phyloP scores from a whole-genome alignment of 2,329 filamentous ascomycete genomes.

The Mariannaea sp. region DNA sequence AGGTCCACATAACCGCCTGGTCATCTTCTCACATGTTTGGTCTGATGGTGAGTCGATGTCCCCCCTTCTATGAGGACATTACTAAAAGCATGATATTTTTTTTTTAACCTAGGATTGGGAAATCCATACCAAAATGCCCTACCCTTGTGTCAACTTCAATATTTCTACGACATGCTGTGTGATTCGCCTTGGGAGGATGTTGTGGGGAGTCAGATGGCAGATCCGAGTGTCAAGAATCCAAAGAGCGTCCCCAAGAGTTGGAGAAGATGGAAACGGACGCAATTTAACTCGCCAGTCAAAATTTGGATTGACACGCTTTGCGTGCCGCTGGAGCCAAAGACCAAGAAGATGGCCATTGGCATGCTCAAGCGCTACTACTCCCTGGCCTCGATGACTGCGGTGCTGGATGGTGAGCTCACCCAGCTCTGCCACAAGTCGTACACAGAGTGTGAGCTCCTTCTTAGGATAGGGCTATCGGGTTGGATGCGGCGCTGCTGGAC shows the following conservation, averaged over 20 bases:
- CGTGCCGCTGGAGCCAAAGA: neutral
- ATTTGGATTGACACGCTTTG: neutral
- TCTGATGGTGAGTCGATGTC: neutral
- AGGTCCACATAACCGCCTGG: neutral
- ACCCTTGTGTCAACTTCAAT: neutral
- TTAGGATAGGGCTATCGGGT: neutral
- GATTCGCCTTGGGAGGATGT: neutral
- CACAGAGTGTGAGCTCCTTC: neutral
- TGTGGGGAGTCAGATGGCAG: neutral
- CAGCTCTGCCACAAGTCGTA: neutral
- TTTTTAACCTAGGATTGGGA: conserved; percentile 1
- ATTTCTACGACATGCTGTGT: neutral
- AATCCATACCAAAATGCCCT: neutral
- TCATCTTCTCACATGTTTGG: neutral
- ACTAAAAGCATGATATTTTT: no score
- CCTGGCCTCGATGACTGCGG: neutral
- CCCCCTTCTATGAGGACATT: no score
- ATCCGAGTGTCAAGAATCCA: neutral
- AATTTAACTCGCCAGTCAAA: neutral
- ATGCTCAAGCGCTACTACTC: neutral
- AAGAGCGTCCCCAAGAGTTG: neutral
- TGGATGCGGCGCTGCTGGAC: conserved; percentile 3
- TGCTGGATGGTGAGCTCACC: neutral
- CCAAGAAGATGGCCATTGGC: neutral
- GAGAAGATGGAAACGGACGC: neutral